These are phyloP conservation scores for Ochetophila trinervis DNA, from an alignment of 306 rosid species.

Conservation along the genomic window DNA sequence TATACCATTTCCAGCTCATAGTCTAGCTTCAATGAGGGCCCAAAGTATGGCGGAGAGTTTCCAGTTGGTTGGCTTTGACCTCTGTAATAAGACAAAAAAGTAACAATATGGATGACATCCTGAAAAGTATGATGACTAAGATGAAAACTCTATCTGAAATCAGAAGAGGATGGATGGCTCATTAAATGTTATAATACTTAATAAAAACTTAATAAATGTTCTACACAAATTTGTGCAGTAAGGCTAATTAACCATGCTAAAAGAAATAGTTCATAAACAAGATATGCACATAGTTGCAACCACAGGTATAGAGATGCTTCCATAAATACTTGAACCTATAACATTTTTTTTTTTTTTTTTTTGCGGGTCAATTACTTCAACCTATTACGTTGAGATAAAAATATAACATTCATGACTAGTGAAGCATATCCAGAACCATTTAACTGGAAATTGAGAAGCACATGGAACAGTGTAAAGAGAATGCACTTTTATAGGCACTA, in stretches of 20 bases:
- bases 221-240: background rate
- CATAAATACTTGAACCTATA: background rate
- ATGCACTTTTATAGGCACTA: background rate
- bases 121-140: background rate
- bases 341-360: too few species aligned
- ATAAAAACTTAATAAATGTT: background rate
- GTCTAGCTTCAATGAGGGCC: conserved; percentile 78
- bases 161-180: too few species aligned
- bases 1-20: conserved; percentile 92
- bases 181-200: background rate
- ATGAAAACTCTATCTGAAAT: background rate
- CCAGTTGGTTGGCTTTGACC: conserved; percentile 84
- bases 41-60: conserved; percentile 64
- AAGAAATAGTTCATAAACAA: background rate
- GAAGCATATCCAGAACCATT: too few species aligned
- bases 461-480: background rate
- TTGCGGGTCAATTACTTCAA: too few species aligned
- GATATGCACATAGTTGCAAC: background rate
- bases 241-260: background rate
- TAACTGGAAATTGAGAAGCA: background rate
- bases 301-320: background rate
- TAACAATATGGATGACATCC: conserved; percentile 22
- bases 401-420: too few species aligned
- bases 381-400: background rate
- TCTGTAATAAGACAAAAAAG: conserved; percentile 38